A percentile compares a stretch with the other conserved stretches of the same genome.
phyloP scores from a whole-genome alignment of 441 rosid species.

The Populus hybrid region DNA sequence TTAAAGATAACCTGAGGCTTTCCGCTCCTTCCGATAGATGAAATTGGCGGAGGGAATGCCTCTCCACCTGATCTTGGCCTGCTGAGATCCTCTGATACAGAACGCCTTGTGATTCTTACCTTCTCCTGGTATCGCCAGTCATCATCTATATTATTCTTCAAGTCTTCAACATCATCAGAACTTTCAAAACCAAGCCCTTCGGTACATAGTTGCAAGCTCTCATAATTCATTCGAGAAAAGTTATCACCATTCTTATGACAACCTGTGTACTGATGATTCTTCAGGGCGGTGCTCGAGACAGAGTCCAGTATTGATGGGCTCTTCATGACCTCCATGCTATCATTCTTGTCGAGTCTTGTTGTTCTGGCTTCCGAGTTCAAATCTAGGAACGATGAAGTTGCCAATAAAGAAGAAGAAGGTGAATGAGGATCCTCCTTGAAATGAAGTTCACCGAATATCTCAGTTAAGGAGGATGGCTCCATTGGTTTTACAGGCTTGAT shows the following conservation, averaged over 20 bases:
- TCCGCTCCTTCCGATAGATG: conserved; percentile 55
- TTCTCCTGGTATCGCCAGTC: conserved; percentile 28
- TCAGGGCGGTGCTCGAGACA: conserved; percentile 16
- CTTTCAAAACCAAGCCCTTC: conserved; percentile 93
- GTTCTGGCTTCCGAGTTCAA: conserved; percentile 10
- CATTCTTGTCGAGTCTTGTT: conserved; percentile 1
- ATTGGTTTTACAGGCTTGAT: conserved; percentile 31
- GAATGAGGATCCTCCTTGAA: conserved; percentile 42
- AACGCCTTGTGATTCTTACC: conserved; percentile 11
- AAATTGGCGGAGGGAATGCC: conserved; percentile 63
- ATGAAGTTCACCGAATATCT: conserved; percentile 74
- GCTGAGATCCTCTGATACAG: conserved; percentile 19
- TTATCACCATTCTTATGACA: conserved; percentile 31
- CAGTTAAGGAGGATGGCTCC: conserved; percentile 55
- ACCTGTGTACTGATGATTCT: conserved; percentile 7
- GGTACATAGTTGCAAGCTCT: conserved; percentile 75
- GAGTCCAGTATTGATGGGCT: conserved; percentile 15
- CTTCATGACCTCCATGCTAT: conserved; percentile 11
- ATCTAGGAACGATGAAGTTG: conserved; percentile 8
- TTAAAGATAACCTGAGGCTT: conserved; percentile 71
- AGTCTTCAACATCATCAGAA: conserved; percentile 58
- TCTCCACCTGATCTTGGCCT: conserved; percentile 25
- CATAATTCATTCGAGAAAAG: conserved; percentile 38
- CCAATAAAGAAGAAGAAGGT: background rate
- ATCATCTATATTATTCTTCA: conserved; percentile 29